Evolutionary conservation across 805 yeast species (phyloP), one percentile per base, ranked within the genome.

Genomic region (Schizosaccharomyces osmophilus): DNA sequence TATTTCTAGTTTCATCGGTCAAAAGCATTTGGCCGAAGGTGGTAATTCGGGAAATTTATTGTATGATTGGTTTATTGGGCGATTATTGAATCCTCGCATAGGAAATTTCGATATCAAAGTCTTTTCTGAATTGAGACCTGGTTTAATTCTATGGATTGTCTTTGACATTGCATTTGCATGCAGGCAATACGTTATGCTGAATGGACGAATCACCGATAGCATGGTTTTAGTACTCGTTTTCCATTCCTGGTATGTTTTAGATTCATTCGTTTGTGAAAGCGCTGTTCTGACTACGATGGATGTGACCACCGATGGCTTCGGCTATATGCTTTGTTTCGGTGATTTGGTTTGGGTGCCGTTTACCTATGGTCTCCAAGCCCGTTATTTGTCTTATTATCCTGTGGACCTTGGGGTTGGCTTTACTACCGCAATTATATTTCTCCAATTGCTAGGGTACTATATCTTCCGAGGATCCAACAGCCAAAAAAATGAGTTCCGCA

Each of bases 281-380:
- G 97, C 97, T 5, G 79, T 83, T 13, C 74, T 93, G 63, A 82
- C 93, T 5, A 93, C 93, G 97, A 90, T 93, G 79, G 98, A 93
- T 71, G 82, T 89, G 60, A 85, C 94, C 5, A 86, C 95, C 11
- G 98, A 93, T 73, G 98, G 98, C 0, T 87, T 93, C 70, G 98
- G 98, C 0, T 89, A 83, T 73, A 93, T 93, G 98, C 76, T 93
- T 61, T 82, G 88, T 2, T 89, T 90, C 74, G 98, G 98, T 36
- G 98, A 93, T 70, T 77, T 93, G 67, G 82, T 93, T 1, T 78
- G 93, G 75, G 87, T 93, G 26, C 98, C 98, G 41, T 90, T 90
- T 76, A 79, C 95, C 1, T 93, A 93, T 71, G 78, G 88, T 9
- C 70, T 93, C 63, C 98, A 93, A 70, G 78, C 95, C 1, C 78